These are phyloP conservation scores for Neoarthrinium moseri DNA, from an alignment of 2,329 filamentous ascomycete genomes.

Conservation along the genomic window DNA sequence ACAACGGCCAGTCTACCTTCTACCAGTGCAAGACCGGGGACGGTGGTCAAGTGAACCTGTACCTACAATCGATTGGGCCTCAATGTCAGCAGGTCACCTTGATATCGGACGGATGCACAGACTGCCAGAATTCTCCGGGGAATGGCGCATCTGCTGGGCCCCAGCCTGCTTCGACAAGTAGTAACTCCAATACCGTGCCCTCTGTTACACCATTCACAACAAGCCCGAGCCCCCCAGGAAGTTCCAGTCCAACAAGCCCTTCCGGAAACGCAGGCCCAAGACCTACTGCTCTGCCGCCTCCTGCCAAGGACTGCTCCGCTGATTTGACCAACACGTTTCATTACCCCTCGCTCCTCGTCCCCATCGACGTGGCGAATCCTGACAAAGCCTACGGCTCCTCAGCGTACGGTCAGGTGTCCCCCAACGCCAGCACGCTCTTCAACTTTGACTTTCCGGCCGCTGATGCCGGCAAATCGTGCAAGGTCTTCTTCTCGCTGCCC, in stretches of 20 bases:
- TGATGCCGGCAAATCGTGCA: conserved; percentile 58
- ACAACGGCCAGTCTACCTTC: conserved; percentile 51
- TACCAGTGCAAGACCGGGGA: conserved; percentile 60
- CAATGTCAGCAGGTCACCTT: conserved; percentile 51
- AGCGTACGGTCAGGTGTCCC: conserved; percentile 54
- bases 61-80: conserved; percentile 36
- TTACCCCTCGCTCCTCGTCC: conserved; percentile 38
- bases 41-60: conserved; percentile 54
- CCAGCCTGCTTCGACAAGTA: not conserved
- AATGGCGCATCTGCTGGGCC: not conserved
- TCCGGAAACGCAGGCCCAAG: not conserved
- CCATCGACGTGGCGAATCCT: conserved; percentile 54
- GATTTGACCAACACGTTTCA: conserved; percentile 14
- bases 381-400: conserved; percentile 50
- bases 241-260: not conserved
- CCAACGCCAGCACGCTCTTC: conserved; percentile 58
- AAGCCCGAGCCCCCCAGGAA: not conserved
- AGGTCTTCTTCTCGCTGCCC: conserved; percentile 65
- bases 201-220: conserved; percentile 7
- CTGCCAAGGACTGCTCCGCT: conserved; percentile 4
- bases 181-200: not conserved
- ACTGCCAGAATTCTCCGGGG: conserved; percentile 1
- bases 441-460: conserved; percentile 64
- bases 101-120: conserved; percentile 35
- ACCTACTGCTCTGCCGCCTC: conserved; percentile 1